Conservation (phyloP, 2,329 filamentous ascomycete genomes). For the Trichoderma harzianum region DNA sequence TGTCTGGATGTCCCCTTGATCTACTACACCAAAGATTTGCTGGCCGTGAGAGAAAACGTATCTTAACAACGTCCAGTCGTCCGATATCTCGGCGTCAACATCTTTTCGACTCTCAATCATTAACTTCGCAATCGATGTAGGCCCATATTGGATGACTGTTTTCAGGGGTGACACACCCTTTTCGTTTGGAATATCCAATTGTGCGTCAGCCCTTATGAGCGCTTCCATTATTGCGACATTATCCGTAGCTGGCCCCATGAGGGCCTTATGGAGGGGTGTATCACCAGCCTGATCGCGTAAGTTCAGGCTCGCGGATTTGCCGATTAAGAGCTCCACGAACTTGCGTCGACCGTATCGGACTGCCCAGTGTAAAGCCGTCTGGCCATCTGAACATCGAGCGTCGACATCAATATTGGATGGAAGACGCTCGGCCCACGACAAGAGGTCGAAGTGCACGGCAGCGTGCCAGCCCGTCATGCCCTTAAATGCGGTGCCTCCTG, state of each 20-base stretch:
- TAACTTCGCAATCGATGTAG: neutral
- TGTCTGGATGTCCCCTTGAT: neutral
- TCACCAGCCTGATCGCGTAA: neutral
- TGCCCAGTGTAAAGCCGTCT: neutral
- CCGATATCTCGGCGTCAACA: neutral
- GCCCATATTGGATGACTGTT: neutral
- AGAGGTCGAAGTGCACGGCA: neutral
- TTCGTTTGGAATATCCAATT: too few relatives aligned
- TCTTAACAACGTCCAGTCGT: neutral
- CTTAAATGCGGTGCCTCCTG: fast-evolving
- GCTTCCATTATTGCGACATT: neutral
- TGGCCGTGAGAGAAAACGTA: neutral
- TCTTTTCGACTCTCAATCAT: neutral
- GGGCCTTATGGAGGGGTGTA: neutral
- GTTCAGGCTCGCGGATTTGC: neutral
- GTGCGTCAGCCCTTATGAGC: neutral
- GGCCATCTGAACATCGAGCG: neutral
- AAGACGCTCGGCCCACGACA: neutral
- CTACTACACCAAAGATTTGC: neutral
- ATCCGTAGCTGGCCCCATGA: neutral
- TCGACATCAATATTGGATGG: neutral
- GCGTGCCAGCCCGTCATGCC: neutral
- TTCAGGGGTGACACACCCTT: neutral
- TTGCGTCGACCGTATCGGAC: neutral
- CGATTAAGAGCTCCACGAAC: neutral